These are phyloP conservation scores for Phoma sp. DNA, from an alignment of 2,329 filamentous ascomycete genomes.

Conservation along the genomic window DNA sequence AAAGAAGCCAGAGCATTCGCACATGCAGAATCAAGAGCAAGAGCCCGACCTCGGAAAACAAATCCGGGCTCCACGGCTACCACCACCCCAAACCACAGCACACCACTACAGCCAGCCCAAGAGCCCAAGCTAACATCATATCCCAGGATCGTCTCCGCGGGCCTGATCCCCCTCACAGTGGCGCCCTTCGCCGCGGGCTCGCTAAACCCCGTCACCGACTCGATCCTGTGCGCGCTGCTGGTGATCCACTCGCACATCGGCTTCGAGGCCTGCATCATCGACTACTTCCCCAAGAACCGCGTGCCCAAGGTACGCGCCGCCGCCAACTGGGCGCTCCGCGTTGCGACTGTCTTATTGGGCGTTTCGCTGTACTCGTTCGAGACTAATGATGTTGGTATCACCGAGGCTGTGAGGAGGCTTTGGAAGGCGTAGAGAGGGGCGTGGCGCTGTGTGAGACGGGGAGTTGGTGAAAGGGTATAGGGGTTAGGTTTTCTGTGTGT, in stretches of 20 bases:
- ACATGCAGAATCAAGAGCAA: background rate
- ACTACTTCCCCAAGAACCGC: constrained; percentile 81
- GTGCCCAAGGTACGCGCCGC: constrained; percentile 70
- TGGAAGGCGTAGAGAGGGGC: constrained; percentile 73
- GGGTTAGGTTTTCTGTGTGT: too few species aligned
- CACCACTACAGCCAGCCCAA: background rate
- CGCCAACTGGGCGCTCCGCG: constrained; percentile 80
- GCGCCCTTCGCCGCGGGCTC: constrained; percentile 91
- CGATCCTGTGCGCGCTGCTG: constrained; percentile 79
- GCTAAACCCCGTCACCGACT: constrained; percentile 87
- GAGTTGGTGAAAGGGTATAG: too few species aligned
- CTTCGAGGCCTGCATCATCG: constrained; percentile 85
- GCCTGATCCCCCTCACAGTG: constrained; percentile 83
- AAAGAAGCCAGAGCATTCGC: background rate
- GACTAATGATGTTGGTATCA: constrained; percentile 96
- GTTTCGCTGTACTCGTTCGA: constrained; percentile 97
- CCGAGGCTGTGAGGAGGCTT: constrained; percentile 83
- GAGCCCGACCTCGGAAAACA: background rate
- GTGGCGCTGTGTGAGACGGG: too few species aligned
- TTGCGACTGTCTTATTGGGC: constrained; percentile 78
- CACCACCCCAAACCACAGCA: background rate
- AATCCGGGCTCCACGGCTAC: constrained; percentile 1
- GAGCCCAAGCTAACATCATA: constrained; percentile 40
- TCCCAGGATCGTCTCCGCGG: constrained; percentile 73
- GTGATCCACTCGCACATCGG: constrained; percentile 95